phyloP scores from a whole-genome alignment of 192 early-diverging fungal genomes.

The Entophlyctis luteolus region DNA sequence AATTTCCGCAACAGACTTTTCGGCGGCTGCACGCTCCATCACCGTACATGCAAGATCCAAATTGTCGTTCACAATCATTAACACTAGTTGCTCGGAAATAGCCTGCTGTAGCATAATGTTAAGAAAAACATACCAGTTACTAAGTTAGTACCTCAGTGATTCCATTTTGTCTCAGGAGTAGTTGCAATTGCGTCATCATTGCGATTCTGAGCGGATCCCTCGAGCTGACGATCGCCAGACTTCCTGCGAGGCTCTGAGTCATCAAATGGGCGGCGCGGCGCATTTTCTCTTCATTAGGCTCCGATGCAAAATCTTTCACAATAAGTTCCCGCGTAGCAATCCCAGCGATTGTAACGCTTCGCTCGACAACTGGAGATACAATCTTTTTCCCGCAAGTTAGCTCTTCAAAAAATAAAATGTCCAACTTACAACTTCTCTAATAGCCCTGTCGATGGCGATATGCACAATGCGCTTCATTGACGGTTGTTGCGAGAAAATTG shows the following conservation, averaged over 20 bases:
- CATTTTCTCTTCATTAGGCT: constrained; percentile 91
- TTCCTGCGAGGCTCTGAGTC: constrained; percentile 84
- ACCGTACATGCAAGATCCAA: constrained; percentile 90
- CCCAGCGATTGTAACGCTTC: constrained; percentile 88
- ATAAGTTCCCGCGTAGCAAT: constrained; percentile 90
- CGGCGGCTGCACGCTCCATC: constrained; percentile 92
- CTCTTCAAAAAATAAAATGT: neutral
- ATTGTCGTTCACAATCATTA: constrained; percentile 85
- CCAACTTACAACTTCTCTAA: constrained; percentile 63
- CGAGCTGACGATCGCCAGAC: constrained; percentile 84
- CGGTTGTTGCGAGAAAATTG: constrained; percentile 78
- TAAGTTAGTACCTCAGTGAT: constrained; percentile 58
- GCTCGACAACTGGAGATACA: constrained; percentile 84
- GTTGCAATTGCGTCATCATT: constrained; percentile 71
- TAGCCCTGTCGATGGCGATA: constrained; percentile 81
- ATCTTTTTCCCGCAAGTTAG: constrained; percentile 30
- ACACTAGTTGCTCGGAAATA: constrained; percentile 78
- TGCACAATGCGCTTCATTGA: constrained; percentile 84
- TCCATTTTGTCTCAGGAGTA: constrained; percentile 68
- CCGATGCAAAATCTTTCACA: constrained; percentile 92
- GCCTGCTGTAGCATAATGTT: constrained; percentile 43
- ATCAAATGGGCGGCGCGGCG: constrained; percentile 90
- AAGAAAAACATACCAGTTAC: neutral
- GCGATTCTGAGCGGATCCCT: constrained; percentile 86
- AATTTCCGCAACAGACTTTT: constrained; percentile 92